These are phyloP conservation scores for Polyrhizophydium stewartii DNA, from an alignment of 371 early-diverging fungal genomes.

Conservation along the genomic window DNA sequence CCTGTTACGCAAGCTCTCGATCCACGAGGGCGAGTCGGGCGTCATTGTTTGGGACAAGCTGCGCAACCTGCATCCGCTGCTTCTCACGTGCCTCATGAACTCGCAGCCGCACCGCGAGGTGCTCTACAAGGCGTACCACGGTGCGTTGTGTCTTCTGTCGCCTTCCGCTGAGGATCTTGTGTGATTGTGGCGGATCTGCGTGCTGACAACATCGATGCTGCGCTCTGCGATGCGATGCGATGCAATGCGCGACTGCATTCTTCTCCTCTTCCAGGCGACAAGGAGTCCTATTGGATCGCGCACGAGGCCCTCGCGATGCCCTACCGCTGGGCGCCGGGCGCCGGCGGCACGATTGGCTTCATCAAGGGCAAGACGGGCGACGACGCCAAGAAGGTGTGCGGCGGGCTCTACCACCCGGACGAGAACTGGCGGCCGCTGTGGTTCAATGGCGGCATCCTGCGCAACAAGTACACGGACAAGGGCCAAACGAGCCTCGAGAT, in stretches of 20 bases:
- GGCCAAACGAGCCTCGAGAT: constrained; percentile 4
- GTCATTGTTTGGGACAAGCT: constrained; percentile 32
- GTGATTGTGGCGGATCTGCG: not conserved
- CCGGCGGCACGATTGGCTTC: constrained; percentile 18
- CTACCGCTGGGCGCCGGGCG: constrained; percentile 8
- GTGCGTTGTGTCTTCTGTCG: constrained; percentile 9
- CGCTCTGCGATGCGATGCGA: too few species aligned
- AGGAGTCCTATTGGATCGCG: constrained; percentile 25
- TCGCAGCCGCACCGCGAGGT: constrained; percentile 14
- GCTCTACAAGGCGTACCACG: constrained; percentile 19
- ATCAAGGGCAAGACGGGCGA: not conserved
- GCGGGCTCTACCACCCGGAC: constrained; percentile 27
- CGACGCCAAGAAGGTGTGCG: constrained; percentile 7
- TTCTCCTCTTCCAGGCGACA: constrained; percentile 16
- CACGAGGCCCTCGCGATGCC: constrained; percentile 10
- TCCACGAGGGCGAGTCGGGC: constrained; percentile 36
- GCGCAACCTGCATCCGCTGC: constrained; percentile 16
- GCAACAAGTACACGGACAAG: constrained; percentile 13
- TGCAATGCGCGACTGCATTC: not conserved
- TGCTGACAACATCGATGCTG: not conserved
- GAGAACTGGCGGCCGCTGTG: constrained; percentile 28
- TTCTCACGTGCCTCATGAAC: constrained; percentile 29
- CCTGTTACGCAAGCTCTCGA: constrained; percentile 2
- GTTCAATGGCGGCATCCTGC: constrained; percentile 33
- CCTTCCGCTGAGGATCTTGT: not conserved